A percentile compares a stretch with the other conserved stretches of the same genome.
phyloP scores from a whole-genome alignment of 108 stramenopile species.

The Nitzschia inconspicua region DNA sequence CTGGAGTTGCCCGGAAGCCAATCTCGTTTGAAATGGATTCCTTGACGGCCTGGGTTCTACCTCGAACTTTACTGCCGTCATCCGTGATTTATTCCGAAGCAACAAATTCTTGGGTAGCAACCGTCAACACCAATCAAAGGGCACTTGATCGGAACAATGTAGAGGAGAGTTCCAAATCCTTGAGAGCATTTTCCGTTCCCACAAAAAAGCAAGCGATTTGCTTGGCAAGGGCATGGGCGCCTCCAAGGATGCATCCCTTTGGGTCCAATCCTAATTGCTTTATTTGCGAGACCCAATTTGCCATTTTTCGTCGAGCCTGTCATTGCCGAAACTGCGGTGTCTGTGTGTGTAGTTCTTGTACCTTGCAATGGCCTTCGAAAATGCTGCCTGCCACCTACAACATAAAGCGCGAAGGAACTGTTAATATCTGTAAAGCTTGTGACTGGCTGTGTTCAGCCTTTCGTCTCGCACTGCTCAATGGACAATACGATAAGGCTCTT shows the following conservation, averaged over 20 bases:
- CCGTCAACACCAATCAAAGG: slow-evolving; percentile 56
- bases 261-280: slow-evolving; percentile 31
- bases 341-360: slow-evolving; percentile 44
- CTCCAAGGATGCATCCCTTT: slow-evolving; percentile 52
- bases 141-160: slow-evolving; percentile 47
- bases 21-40: background rate
- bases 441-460: slow-evolving; percentile 55
- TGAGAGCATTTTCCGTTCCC: slow-evolving; percentile 41
- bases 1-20: slow-evolving; percentile 11
- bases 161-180: slow-evolving; percentile 35
- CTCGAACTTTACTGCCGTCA: slow-evolving; percentile 60
- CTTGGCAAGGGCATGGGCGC: slow-evolving; percentile 40
- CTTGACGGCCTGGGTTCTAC: slow-evolving; percentile 22
- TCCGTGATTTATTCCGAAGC: slow-evolving; percentile 62
- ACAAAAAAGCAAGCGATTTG: slow-evolving; percentile 42
- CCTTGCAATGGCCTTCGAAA: slow-evolving; percentile 46
- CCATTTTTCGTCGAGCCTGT: slow-evolving; percentile 42
- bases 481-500: slow-evolving; percentile 48
- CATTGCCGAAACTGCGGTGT: slow-evolving; percentile 71
- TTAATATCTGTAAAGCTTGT: slow-evolving; percentile 54
- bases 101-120: slow-evolving; percentile 55
- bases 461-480: slow-evolving; percentile 53
- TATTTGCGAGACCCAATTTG: slow-evolving; percentile 46
- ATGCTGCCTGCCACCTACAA: slow-evolving; percentile 66
- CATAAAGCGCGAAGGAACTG: slow-evolving; percentile 35